Percentiles rank a stretch among this genome's conserved stretches.
Conservation (phyloP, 106 monocot species). For the Apostasia shenzhenica region DNA sequence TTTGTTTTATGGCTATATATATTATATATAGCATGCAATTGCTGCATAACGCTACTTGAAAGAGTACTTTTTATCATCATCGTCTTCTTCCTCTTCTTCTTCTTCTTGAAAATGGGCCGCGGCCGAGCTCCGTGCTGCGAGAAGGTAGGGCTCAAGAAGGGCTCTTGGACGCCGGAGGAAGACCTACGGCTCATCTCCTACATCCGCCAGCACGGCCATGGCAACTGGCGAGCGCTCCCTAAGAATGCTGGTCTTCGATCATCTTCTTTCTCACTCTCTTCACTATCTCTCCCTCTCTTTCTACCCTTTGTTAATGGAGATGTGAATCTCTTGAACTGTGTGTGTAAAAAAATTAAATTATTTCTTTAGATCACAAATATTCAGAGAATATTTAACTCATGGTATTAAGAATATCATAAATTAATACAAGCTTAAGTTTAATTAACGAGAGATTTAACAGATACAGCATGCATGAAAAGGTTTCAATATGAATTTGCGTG, state of each 20-base stretch:
- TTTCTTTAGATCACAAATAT: background rate
- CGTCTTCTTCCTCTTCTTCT: slow-evolving; percentile 2
- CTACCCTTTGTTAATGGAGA: background rate
- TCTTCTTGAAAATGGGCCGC: slow-evolving; percentile 3
- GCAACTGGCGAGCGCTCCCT: slow-evolving; percentile 62
- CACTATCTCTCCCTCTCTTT: background rate
- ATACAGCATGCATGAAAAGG: background rate
- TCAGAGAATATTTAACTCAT: background rate
- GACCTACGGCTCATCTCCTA: slow-evolving; percentile 58
- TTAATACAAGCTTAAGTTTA: background rate
- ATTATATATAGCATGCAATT: too few relatives aligned
- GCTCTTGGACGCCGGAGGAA: slow-evolving; percentile 73
- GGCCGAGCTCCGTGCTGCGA: slow-evolving; percentile 69
- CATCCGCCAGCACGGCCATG: slow-evolving; percentile 60
- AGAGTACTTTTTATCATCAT: too few relatives aligned
- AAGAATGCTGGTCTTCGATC: slow-evolving; percentile 48
- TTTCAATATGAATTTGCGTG: too few relatives aligned
- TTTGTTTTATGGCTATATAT: too few relatives aligned
- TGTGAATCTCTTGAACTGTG: background rate
- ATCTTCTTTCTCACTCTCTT: background rate
- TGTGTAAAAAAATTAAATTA: background rate
- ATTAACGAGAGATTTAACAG: background rate
- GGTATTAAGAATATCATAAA: background rate
- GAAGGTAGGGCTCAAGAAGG: slow-evolving; percentile 61
- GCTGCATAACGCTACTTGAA: too few relatives aligned